Conservation (phyloP, 2,329 filamentous ascomycete genomes). For the Talaromyces piceae region DNA sequence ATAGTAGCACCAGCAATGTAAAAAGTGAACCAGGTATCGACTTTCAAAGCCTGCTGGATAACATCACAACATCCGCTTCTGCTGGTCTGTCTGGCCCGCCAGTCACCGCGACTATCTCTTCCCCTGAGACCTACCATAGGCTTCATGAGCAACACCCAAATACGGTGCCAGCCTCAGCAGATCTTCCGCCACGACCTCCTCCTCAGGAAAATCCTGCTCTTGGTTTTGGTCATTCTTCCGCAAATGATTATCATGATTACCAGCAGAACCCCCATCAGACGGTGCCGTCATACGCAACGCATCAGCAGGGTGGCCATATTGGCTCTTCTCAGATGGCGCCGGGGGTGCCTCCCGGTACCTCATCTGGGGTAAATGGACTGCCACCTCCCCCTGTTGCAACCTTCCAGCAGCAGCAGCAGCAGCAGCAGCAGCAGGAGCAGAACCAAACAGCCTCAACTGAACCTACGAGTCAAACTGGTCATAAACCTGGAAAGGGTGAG, state of each 20-base stretch:
- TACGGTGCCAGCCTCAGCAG: constrained; percentile 23
- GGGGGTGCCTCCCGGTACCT: constrained; percentile 31
- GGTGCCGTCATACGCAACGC: constrained; percentile 16
- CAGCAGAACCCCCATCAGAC: constrained; percentile 26
- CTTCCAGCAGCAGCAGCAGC: constrained; percentile 32
- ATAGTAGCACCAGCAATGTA: not conserved
- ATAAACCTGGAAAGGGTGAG: constrained; percentile 22
- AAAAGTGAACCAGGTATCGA: constrained; percentile 35
- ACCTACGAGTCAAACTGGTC: constrained; percentile 14
- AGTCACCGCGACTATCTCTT: constrained; percentile 17
- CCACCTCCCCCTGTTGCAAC: constrained; percentile 35
- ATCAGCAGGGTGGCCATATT: constrained; percentile 19
- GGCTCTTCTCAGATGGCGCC: constrained; percentile 15
- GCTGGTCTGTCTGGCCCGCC: constrained; percentile 20
- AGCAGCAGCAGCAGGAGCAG: constrained; percentile 1
- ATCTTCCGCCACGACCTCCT: constrained; percentile 39
- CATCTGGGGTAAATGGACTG: constrained; percentile 26
- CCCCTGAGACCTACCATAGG: constrained; percentile 21
- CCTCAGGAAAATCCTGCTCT: constrained; percentile 36
- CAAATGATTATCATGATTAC: constrained; percentile 33
- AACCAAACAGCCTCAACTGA: constrained; percentile 18
- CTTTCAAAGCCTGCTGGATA: constrained; percentile 43
- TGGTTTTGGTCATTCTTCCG: constrained; percentile 31
- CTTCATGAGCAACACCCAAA: constrained; percentile 16
- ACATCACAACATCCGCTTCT: constrained; percentile 32